phyloP scores from a whole-genome alignment of 441 rosid species.

The Mallotus repandus region DNA sequence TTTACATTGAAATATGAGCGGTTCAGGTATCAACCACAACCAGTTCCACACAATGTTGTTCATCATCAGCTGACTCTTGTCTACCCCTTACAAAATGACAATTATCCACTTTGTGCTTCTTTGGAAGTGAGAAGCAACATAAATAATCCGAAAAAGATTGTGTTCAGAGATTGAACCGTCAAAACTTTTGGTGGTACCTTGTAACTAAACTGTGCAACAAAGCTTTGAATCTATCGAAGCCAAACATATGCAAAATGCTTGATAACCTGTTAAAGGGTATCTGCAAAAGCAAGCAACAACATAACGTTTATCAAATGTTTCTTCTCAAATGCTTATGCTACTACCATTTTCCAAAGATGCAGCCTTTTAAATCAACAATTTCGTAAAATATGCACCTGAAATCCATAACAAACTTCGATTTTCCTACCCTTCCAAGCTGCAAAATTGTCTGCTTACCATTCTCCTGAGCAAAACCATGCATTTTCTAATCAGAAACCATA shows the following conservation, averaged over 20 bases:
- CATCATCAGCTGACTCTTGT: neutral
- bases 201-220: conserved; percentile 59
- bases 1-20: neutral
- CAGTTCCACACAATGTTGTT: neutral
- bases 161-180: conserved; percentile 55
- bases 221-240: conserved; percentile 90
- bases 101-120: neutral
- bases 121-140: neutral
- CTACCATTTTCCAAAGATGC: no score
- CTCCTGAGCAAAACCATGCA: conserved; percentile 37
- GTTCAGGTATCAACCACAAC: neutral
- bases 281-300: conserved; percentile 37
- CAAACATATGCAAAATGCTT: conserved; percentile 86
- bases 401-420: conserved; percentile 68
- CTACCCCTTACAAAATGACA: neutral
- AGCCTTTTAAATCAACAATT: no score
- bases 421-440: conserved; percentile 84
- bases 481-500: neutral
- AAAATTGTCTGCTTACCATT: conserved; percentile 69
- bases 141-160: neutral
- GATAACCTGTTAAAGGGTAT: conserved; percentile 82
- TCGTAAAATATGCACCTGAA: conserved; percentile 56
- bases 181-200: conserved; percentile 11
- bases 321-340: no score
- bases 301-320: no score